Percentiles rank a stretch among this genome's conserved stretches.
Conservation (phyloP, 139 green algal species). For the Choricystis sp. region DNA sequence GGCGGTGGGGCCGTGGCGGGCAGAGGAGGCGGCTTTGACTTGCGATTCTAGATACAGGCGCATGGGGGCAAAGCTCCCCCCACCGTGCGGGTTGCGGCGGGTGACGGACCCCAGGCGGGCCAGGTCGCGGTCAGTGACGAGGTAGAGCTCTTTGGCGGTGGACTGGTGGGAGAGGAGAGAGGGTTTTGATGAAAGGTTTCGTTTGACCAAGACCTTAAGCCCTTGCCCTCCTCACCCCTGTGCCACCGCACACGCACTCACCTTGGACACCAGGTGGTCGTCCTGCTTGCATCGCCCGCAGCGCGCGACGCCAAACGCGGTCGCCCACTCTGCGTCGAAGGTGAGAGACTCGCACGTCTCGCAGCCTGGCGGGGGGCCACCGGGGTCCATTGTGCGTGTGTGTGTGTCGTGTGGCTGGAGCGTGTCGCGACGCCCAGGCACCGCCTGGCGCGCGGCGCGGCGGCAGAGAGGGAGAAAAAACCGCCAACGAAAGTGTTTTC, state of each 20-base stretch:
- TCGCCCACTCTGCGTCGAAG: background rate
- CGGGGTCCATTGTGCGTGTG: too few species aligned
- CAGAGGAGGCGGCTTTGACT: background rate
- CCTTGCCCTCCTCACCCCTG: background rate
- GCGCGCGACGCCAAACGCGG: slow-evolving; percentile 14
- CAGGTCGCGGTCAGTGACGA: slow-evolving; percentile 39
- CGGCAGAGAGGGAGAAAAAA: too few species aligned
- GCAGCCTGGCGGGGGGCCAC: too few species aligned
- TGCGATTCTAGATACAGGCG: background rate
- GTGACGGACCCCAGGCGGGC: slow-evolving; percentile 30
- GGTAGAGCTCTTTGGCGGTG: slow-evolving; percentile 29
- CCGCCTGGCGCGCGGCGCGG: too few species aligned
- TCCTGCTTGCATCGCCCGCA: slow-evolving; percentile 28
- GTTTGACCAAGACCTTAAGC: background rate
- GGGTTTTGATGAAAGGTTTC: background rate
- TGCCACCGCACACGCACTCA: slow-evolving; percentile 2
- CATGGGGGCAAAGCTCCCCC: background rate
- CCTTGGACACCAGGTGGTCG: slow-evolving; percentile 38
- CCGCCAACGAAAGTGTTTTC: too few species aligned
- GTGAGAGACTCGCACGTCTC: too few species aligned
- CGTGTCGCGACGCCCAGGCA: too few species aligned
- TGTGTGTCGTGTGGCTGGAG: too few species aligned
- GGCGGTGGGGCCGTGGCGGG: background rate
- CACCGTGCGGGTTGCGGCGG: slow-evolving; percentile 33
- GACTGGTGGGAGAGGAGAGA: slow-evolving; percentile 6